A percentile compares a stretch with the other conserved stretches of the same genome.
Evolutionary conservation across 2,329 filamentous ascomycete species (phyloP).

Genomic region (Scedosporium boydii): DNA sequence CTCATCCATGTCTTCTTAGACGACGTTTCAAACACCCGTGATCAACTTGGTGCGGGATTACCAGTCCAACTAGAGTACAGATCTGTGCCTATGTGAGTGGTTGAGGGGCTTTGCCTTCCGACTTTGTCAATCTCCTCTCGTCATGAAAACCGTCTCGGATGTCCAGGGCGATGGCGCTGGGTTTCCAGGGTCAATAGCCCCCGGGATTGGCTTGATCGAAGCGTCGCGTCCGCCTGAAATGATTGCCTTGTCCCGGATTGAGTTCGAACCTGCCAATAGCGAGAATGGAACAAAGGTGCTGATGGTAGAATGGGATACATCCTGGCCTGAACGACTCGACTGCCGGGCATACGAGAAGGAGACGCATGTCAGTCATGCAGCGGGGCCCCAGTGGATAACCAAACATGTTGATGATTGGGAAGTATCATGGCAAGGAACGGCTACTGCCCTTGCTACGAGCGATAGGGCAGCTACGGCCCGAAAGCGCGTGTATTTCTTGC

Average conservation of each 20-base stretch:
- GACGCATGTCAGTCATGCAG: not conserved
- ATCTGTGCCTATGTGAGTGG: too few relatives aligned
- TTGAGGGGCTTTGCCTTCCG: too few relatives aligned
- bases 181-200: not conserved
- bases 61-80: too few relatives aligned
- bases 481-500: slow-evolving; percentile 68
- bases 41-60: too few relatives aligned
- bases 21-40: too few relatives aligned
- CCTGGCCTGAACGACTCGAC: not conserved
- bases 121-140: not conserved
- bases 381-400: not conserved
- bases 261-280: slow-evolving; percentile 68
- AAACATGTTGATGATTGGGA: slow-evolving; percentile 45
- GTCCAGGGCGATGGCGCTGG: not conserved
- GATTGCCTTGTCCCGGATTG: slow-evolving; percentile 70
- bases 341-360: not conserved
- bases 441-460: slow-evolving; percentile 28
- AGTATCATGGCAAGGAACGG: slow-evolving; percentile 77
- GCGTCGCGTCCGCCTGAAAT: slow-evolving; percentile 31
- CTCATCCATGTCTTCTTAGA: too few relatives aligned
- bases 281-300: slow-evolving; percentile 84
- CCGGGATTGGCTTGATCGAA: slow-evolving; percentile 7
- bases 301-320: slow-evolving; percentile 71
- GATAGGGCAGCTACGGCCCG: slow-evolving; percentile 37
- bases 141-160: not conserved